Evolutionary conservation across 2,329 filamentous ascomycete genomes (phyloP), one percentile per base, ranked within the genome.

Genomic region (Hirsutella rhossiliensis): DNA sequence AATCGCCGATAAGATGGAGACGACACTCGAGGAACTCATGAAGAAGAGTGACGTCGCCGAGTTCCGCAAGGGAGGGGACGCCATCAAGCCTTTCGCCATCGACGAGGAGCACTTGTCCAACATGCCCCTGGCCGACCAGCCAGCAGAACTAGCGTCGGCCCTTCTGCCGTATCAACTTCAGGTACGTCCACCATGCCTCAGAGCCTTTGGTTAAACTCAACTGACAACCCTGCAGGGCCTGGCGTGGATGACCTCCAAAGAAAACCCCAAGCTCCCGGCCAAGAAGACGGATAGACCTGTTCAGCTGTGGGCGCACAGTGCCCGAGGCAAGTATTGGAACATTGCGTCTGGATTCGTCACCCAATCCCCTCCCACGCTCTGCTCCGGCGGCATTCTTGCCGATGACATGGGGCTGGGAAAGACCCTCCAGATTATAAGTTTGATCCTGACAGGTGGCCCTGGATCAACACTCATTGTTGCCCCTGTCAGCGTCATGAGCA

Each of bases 321-420:
- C 48, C 6, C 60, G 59, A 32, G 60, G 61, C 4, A 55, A 56
- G 84, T 60, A 71, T 86, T 50, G 85, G 81, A 47, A 90, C 80
- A 47, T 62, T 13, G 61, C 58, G 5, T 64, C 62, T 0, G 80
- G 80, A 43, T 89, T 80, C 57, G 73, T 78, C 11, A 78, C 73
- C 9, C 61, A 59, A 0, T 61, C 59, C 3, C 62, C 72, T 1
- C 87, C 87, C 0, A 61, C 66, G 1, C 70, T 94, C 19, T 78
- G 85, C 7, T 85, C 79, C 41, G 88, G 88, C 17, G 88, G 88
- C 29, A 88, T 95, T 41, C 71, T 95, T 9, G 87, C 62, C 12
- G 88, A 95, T 59, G 88, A 95, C 54, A 95, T 95, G 89, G 88
- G 88, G 4, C 65, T 95, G 5, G 88, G 88, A 20, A 94, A 94